Evolutionary conservation across 108 stramenopile genomes (phyloP), one percentile per base, ranked within the genome.

Genomic region (Pseudonitzschia delicatissima): DNA sequence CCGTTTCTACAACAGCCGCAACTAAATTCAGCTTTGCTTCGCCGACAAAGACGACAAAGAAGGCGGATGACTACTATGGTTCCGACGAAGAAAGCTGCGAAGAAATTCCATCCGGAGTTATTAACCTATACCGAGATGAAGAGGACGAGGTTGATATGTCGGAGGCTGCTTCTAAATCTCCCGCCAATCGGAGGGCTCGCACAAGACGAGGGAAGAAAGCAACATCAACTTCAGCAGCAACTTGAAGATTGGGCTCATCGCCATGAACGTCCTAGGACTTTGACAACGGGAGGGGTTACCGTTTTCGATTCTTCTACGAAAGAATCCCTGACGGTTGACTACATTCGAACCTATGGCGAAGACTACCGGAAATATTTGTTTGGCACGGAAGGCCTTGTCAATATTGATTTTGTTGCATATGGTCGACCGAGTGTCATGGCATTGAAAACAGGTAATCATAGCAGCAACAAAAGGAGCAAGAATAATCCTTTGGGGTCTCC

Each of bases 331-430:
- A 64, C 78, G 17, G 64, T 45, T n/a, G 20, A 17, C 6, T 79
- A 57, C 44, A 36, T 79, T 48, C 60, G 39, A 7, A 31, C 61
- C 23, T 79, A 79, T 48, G 78, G 78, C 15, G 29, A 64, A 20
- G 69, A 73, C 20, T 66, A 69, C 45, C 70, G 40, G 40, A 26
- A 64, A 9, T 29, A 20, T 31, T 45, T 79, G 7, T 51, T 64
- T 28, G 64, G 48, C 2, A 12, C n/a, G 13, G 77, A 72, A 23
- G 31, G 45, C 3, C 39, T 65, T 11, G 63, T 60, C 35, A 49
- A 66, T 34, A 3, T 15, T 6, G 47, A 44, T 9, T n/a, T n/a
- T n/a, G n/a, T n/a, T n/a, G n/a, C n/a, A n/a, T n/a, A n/a, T n/a
- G n/a, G n/a, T n/a, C n/a, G n/a, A n/a, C 28, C 45, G 17, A 1